Evolutionary conservation across 352 stramenopile genomes (phyloP), one percentile per base, ranked within the genome.

Genomic region (Pythium folliculosum): DNA sequence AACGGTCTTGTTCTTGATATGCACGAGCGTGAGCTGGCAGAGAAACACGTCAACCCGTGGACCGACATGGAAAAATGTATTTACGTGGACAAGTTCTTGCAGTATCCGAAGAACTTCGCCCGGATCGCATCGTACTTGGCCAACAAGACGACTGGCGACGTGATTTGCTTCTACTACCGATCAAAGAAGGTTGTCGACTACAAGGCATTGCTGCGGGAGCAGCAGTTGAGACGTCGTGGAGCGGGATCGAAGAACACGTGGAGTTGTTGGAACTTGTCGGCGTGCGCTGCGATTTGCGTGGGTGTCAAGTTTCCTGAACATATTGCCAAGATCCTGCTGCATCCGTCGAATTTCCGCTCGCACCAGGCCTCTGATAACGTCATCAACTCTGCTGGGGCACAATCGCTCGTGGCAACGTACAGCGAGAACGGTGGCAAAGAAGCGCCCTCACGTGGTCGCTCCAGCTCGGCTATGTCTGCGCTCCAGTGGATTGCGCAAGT

Each of bases 1-100:
- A 86, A 89, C 65, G 86, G 86, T 10, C 55, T 94, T 27, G 75
- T 77, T 5, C 72, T 67, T 10, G 84, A 93, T 65, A 84, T 79
- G 75, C 83, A 81, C 23, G 55, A 88, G 35, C 88, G 87, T 27
- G 82, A 91, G 69, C 78, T 80, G 25, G 81, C 76, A 1, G 80
- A 94, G 49, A 80, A 87, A 64, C 75, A 92, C n/a, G 84, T 94
- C 25, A 99, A 99, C 57, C 84, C 96, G 10, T 99, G 97, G 97
- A 98, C 87, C 55, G 98, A 99, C 68, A 77, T 99, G 55, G 98
- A 99, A 77, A 99, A 99, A 71, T 98, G 91, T 67, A 99, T 99
- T 57, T 99, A 98, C 69, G 77, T 99, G 25, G 97, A 99, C 84
- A 97, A 98, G 58, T 99, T 99, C 72, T 67, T 99, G 47, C 96